Percentiles rank a stretch among this genome's conserved stretches.
Conservation (phyloP, 306 rosid genomes). For the Fragaria nilgerrensis region DNA sequence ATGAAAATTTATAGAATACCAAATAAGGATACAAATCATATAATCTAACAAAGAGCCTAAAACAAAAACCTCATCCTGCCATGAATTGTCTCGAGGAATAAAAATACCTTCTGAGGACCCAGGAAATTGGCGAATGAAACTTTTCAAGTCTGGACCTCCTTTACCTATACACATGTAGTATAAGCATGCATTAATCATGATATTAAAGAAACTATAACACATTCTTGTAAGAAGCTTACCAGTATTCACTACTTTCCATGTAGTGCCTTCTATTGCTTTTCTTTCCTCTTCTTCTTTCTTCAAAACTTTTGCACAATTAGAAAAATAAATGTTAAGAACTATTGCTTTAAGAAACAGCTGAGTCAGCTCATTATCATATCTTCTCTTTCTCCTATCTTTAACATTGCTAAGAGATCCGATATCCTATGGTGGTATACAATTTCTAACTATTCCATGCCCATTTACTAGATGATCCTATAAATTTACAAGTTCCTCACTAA, state of each 20-base stretch:
- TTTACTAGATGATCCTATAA: not conserved
- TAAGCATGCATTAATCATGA: slow-evolving; percentile 19
- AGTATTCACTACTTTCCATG: slow-evolving; percentile 38
- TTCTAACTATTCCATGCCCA: not conserved
- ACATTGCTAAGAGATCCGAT: not conserved
- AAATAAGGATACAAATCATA: no score
- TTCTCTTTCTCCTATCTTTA: not conserved
- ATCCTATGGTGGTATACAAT: not conserved
- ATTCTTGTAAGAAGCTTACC: slow-evolving; percentile 46
- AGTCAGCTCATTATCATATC: not conserved
- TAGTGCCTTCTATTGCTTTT: slow-evolving; percentile 59
- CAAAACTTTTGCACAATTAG: slow-evolving; percentile 48
- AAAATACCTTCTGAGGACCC: slow-evolving; percentile 59
- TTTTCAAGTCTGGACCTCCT: slow-evolving; percentile 75
- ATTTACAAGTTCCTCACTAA: not conserved
- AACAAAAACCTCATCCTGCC: not conserved
- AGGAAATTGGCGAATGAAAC: slow-evolving; percentile 79
- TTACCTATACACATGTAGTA: slow-evolving; percentile 40
- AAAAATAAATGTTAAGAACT: slow-evolving; percentile 24
- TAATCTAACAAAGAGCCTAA: not conserved
- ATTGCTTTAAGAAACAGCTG: not conserved
- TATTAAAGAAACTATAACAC: slow-evolving; percentile 12
- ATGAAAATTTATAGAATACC: not conserved
- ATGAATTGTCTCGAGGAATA: not conserved
- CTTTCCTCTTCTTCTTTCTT: slow-evolving; percentile 90